Percentiles rank a stretch among this genome's conserved stretches.
Conservation (phyloP, 805 yeast species). For the Candida adriatica region DNA sequence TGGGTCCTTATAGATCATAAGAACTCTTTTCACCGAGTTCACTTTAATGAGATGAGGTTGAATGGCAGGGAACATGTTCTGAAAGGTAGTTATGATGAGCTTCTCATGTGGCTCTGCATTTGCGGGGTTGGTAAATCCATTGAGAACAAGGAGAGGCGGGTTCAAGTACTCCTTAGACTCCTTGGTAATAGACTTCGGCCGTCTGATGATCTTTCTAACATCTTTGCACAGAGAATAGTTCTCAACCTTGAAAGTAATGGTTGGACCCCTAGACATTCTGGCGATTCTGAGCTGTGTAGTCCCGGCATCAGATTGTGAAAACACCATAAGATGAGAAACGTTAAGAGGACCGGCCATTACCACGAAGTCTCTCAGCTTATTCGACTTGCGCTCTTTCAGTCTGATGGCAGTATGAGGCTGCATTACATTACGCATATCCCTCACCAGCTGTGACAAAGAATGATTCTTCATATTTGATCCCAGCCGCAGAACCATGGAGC, state of each 20-base stretch:
- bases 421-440: conserved; percentile 85
- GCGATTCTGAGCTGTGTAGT: conserved; percentile 78
- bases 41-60: conserved; percentile 79
- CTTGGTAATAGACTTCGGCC: conserved; percentile 71
- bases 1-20: conserved; percentile 69
- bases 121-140: conserved; percentile 72
- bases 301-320: conserved; percentile 79
- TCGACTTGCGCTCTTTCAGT: conserved; percentile 78
- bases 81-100: conserved; percentile 81
- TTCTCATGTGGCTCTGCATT: conserved; percentile 69
- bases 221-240: conserved; percentile 80
- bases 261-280: conserved; percentile 91
- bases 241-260: conserved; percentile 71
- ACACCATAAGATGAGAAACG: conserved; percentile 80
- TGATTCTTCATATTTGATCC: conserved; percentile 75
- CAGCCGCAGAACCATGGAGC: conserved; percentile 88
- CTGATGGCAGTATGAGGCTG: conserved; percentile 95
- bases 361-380: conserved; percentile 85
- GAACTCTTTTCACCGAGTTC: conserved; percentile 70
- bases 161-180: conserved; percentile 53
- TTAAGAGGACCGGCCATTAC: conserved; percentile 99
- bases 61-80: conserved; percentile 92
- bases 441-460: conserved; percentile 75
- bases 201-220: conserved; percentile 57
- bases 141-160: conserved; percentile 90